These are phyloP conservation scores for Athelia psychrophila DNA, from an alignment of 1,284 basidiomycete species.

Conservation along the genomic window DNA sequence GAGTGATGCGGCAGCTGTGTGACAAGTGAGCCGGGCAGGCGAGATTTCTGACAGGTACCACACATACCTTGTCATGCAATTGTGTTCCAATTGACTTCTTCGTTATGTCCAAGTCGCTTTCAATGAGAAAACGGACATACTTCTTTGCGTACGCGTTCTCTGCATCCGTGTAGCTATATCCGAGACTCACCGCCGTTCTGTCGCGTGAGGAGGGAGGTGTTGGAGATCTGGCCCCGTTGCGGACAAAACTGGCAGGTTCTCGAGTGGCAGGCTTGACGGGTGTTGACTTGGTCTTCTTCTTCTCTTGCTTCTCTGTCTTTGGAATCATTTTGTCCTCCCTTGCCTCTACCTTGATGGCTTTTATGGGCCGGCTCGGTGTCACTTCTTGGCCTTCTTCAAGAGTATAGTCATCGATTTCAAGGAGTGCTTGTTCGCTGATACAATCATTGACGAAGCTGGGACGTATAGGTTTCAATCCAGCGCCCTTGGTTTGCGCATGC, in stretches of 20 bases:
- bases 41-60: background rate
- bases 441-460: background rate
- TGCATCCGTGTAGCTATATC: background rate
- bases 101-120: background rate
- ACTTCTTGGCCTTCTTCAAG: background rate
- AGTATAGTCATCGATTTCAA: background rate
- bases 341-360: background rate
- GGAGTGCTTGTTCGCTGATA: background rate
- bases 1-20: background rate
- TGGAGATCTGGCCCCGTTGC: background rate
- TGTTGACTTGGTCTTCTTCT: background rate
- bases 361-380: background rate
- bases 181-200: background rate
- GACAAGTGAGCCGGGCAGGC: background rate
- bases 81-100: background rate
- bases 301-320: background rate
- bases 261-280: background rate
- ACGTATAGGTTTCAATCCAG: background rate
- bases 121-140: background rate
- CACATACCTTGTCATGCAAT: background rate
- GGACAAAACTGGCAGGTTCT: background rate
- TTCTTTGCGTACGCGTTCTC: background rate
- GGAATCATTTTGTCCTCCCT: background rate
- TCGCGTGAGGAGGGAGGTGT: background rate
- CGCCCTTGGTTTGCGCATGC: background rate